Base-by-base conservation (phyloP, 768 basidiomycete species). In the Russula sp. region DNA sequence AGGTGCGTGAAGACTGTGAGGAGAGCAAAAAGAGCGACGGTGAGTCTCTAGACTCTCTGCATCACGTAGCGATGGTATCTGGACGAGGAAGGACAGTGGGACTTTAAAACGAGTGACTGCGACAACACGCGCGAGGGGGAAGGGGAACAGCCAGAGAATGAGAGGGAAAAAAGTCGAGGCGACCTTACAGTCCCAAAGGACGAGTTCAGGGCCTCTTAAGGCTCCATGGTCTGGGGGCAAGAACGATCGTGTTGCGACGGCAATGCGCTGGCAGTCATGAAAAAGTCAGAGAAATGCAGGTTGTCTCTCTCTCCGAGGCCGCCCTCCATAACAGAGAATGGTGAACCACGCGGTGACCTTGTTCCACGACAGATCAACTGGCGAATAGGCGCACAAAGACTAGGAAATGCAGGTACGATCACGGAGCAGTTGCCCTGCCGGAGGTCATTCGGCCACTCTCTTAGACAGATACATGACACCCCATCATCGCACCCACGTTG, bases 21-120 rank as follows among this genome's bases (percentile, higher is more conserved):
- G 22, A 57, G 32, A 34, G 50, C 56, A 37, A 63, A 47, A 40
- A 63, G 39, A 42, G 48, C 35, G 44, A 63, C 9, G 27, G 51
- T 20, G 44, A 57, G 35, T 42, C 20, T 62, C 49, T 51, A 39
- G 44, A 57, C 27, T 42, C 20, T 62, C 49, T 51, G 48, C 55
- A 62, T 62, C 55, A 22, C 39, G 34, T 5, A 14, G 37, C 2
- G 13, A 32, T 52, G 22, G 27, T n/a, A 3, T 40, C 13, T 13
- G 16, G 53, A 40, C 37, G 22, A 40, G 14, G 11, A 54, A 54
- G 53, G 53, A 54, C 53, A 39, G 53, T 54, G 22, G 53, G 35
- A 2, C 20, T 6, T 37, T 20, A 13, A 37, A 54, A 40, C n/a
- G 53, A 37, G 7, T 14, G 51, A 37, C 34, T 48, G 39, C 39